Conservation (phyloP, 192 early-diverging fungal genomes). For the Funneliformis mosseae region DNA sequence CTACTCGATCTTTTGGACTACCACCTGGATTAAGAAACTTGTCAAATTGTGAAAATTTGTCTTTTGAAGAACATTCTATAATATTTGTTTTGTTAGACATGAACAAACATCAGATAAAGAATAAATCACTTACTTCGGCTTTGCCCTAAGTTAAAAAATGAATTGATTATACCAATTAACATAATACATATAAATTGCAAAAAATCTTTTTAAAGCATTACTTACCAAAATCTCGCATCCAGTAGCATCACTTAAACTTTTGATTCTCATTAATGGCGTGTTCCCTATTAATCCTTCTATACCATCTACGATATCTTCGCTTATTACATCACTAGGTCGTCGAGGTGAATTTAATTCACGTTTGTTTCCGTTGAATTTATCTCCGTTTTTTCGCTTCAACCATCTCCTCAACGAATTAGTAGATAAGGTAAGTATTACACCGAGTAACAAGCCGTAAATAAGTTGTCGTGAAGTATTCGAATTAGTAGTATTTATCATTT, state of each 20-base stretch:
- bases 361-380: background rate
- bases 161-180: background rate
- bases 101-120: background rate
- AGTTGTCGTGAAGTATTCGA: background rate
- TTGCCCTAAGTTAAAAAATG: conserved; percentile 36
- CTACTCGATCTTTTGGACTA: conserved; percentile 92
- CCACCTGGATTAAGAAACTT: conserved; percentile 93
- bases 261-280: conserved; percentile 87
- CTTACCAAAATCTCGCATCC: conserved; percentile 84
- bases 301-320: conserved; percentile 57
- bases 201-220: conserved; percentile 33
- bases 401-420: conserved; percentile 6
- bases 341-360: background rate
- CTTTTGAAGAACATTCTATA: background rate
- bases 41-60: background rate
- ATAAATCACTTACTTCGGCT: conserved; percentile 18
- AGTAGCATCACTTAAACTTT: conserved; percentile 83
- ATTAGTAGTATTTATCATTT: background rate
- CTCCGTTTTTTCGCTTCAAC: background rate
- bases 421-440: background rate
- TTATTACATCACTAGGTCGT: background rate
- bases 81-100: no score
- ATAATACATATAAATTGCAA: background rate
- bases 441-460: background rate
- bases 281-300: conserved; percentile 87